Base-by-base conservation (phyloP, 2,329 filamentous ascomycete genomes). In the Macrophomina phaseolina region DNA sequence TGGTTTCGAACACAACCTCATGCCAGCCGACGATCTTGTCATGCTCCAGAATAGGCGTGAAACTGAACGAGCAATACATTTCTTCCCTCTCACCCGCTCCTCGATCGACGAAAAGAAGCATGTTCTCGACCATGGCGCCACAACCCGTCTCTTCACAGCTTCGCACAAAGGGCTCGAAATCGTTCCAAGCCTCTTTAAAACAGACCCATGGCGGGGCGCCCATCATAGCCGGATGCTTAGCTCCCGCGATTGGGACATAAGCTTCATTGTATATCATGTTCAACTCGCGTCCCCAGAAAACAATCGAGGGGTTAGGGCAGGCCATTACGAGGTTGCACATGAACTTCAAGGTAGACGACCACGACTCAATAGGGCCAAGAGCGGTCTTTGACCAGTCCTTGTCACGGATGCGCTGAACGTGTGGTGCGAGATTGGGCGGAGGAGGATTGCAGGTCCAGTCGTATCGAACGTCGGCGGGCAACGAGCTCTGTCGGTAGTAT, bases 311-410 rank as follows among this genome's bases (percentile, higher is more conserved):
- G 4, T 71, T 67, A 14, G 66, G 68, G 49, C 74, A 72, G 14
- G 71, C 71, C 89, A 94, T 91, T 69, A 94, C 86, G 64, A 93
- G 80, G 74, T 93, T 94, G 45, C 90, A 88, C 86, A 93, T 90
- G 70, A 86, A 86, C 62, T 91, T 86, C 64, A 94, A 78, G 70
- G 92, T 90, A 34, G 85, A 76, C 2, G 85, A 78, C 91, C 92
- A 95, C 23, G 82, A 76, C 67, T 89, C 86, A 48, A 94, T 91
- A 0, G 90, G 89, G 0, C 92, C 92, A 1, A 94, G 81, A 2
- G 88, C 80, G 1, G 92, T 94, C 0, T 84, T 80, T 1, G 85
- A 84, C 92, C 92, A 95, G 74, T 93, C 87, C 23, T 89, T 78
- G 23, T 84, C 87, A 45, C 90, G 86, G 30, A 89, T 89, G 71